Evolutionary conservation across 208 protist genomes (phyloP), one percentile per base, ranked within the genome.

Genomic region (Leishmania gerbilli): DNA sequence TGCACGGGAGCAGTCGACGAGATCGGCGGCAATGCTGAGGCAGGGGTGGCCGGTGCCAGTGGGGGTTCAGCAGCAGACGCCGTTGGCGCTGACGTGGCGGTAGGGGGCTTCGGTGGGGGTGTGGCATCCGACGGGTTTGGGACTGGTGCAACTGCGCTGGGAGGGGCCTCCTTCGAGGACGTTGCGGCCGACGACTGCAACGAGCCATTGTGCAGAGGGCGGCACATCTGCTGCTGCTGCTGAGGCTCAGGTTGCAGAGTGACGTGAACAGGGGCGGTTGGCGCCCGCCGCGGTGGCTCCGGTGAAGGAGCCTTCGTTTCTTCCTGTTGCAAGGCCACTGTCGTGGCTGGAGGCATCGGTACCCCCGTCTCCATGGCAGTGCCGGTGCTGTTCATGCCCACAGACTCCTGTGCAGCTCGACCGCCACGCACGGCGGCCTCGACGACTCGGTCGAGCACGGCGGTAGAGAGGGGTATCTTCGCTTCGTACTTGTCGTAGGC

Each of bases 401-500:
- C 64, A 42, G 77, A 37, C 31, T 65, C 47, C 81, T 79, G 27
- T 31, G 82, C 67, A n/a, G 82, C 72, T 42, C 79, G 60, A 2
- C 76, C 76, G 6, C 77, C 51, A 3, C 65, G 78, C 74, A 88
- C 75, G 42, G 79, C 85, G 0, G 80, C 85, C 51, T 91, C 89
- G 31, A 95, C 86, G 31, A 93, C 53, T 77, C 77, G 86, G 55
- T 97, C 92, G n/a, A 95, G 65, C 75, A 88, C 91, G 17, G 84
- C 84, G 42, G 88, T 82, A 15, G 88, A 79, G 31, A 95, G 87
- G 21, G 93, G 90, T 31, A 91, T 85, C 75, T 91, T 92, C n/a
- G 90, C 87, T 65, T 86, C 85, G 83, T 92, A 93, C 37, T 86
- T 86, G 68, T 95, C 94, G 78, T 97, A 95, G 17, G 91, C 94